Evolutionary conservation across 805 yeast genomes (phyloP).

Genomic region (Candida patagonica): DNA sequence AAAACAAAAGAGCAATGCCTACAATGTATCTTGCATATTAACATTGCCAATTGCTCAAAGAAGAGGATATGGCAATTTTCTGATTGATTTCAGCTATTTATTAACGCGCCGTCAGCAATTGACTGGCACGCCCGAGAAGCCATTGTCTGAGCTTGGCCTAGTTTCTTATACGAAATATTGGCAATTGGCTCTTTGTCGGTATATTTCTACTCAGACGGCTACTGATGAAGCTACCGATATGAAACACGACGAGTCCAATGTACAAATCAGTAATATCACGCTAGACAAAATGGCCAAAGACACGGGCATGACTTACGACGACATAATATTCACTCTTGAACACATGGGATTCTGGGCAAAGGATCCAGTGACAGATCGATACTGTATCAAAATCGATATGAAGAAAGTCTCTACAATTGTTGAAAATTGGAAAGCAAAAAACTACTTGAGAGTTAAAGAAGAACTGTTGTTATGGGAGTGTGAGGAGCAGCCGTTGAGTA

Average conservation of each 20-base stretch:
- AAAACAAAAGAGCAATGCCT: constrained; percentile 58
- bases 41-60: constrained; percentile 84
- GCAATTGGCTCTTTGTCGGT: constrained; percentile 37
- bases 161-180: constrained; percentile 82
- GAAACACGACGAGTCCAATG: background rate
- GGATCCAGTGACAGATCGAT: constrained; percentile 36
- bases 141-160: constrained; percentile 78
- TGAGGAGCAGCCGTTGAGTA: too few species aligned
- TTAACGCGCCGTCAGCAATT: constrained; percentile 66
- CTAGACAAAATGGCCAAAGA: constrained; percentile 56
- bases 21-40: constrained; percentile 83
- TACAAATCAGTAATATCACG: constrained; percentile 27
- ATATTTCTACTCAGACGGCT: background rate
- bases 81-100: constrained; percentile 83
- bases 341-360: constrained; percentile 53
- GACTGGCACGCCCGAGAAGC: constrained; percentile 92
- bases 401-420: constrained; percentile 35
- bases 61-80: constrained; percentile 78
- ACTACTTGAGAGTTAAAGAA: constrained; percentile 43
- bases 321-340: constrained; percentile 80
- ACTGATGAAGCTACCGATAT: background rate
- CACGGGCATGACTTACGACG: constrained; percentile 83
- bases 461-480: constrained; percentile 53
- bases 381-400: constrained; percentile 46
- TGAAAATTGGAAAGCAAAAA: constrained; percentile 44